Evolutionary conservation across 306 rosid species (phyloP).

Genomic region (Quercus variabilis): DNA sequence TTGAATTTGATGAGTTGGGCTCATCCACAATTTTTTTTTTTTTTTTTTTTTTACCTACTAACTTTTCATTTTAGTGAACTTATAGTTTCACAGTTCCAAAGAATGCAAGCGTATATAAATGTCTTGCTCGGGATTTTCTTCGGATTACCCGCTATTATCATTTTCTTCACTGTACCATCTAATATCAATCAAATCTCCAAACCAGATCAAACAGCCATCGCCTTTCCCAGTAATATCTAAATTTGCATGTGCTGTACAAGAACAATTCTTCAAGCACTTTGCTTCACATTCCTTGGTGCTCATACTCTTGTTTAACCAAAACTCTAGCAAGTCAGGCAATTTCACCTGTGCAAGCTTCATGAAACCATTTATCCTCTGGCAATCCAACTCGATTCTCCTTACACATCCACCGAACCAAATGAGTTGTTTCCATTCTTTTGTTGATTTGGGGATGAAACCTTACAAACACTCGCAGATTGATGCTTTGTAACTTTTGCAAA

Average conservation of each 20-base stretch:
- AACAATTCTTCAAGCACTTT: conserved; percentile 25
- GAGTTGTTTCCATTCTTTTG: no score
- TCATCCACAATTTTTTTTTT: no score
- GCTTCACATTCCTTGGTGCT: conserved; percentile 20
- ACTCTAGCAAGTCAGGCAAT: conserved; percentile 24
- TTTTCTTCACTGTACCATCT: no score
- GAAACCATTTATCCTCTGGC: not conserved
- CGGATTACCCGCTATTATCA: no score
- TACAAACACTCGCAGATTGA: conserved; percentile 16
- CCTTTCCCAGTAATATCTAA: conserved; percentile 13
- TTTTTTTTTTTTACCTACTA: no score
- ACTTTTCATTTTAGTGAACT: no score
- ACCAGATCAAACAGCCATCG: conserved; percentile 38
- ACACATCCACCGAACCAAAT: no score
- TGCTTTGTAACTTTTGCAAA: not conserved
- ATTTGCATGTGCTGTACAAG: conserved; percentile 25
- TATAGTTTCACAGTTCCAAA: no score
- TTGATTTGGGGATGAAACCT: not conserved
- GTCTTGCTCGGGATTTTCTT: no score
- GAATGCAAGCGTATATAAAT: no score
- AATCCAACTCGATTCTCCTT: no score
- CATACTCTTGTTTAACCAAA: conserved; percentile 21
- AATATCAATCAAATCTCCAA: not conserved
- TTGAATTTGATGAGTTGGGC: no score
- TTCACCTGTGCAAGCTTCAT: not conserved